A percentile compares a stretch with the other conserved stretches of the same genome.
These are phyloP conservation scores for Arthrobotrys musiformis DNA, from an alignment of 2,329 filamentous ascomycete species.

Conservation along the genomic window DNA sequence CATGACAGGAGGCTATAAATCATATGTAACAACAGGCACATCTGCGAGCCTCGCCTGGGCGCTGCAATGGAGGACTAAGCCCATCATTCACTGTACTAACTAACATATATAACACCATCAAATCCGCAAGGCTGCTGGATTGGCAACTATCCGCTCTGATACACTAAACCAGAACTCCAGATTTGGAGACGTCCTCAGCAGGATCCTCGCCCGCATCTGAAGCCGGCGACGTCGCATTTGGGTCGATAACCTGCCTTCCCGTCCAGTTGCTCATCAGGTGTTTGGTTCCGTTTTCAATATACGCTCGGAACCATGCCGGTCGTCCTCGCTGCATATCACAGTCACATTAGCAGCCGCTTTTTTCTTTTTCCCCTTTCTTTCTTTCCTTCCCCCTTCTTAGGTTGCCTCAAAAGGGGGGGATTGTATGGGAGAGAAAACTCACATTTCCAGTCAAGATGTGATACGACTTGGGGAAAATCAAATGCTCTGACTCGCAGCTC, in stretches of 20 bases:
- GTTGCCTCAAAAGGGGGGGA: background rate
- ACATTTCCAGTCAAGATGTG: slow-evolving; percentile 64
- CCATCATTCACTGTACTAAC: too few relatives aligned
- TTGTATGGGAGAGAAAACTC: slow-evolving; percentile 14
- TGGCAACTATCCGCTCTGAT: background rate
- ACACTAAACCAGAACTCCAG: slow-evolving; percentile 38
- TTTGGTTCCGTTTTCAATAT: slow-evolving; percentile 27
- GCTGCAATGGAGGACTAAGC: too few relatives aligned
- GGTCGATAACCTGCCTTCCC: slow-evolving; percentile 57
- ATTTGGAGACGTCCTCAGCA: slow-evolving; percentile 49
- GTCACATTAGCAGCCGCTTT: background rate
- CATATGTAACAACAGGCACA: too few relatives aligned
- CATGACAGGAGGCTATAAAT: too few relatives aligned
- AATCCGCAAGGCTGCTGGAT: too few relatives aligned
- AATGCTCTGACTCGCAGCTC: slow-evolving; percentile 69
- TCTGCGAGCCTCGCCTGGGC: too few relatives aligned
- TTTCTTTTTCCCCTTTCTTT: background rate
- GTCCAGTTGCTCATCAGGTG: slow-evolving; percentile 56
- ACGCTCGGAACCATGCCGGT: slow-evolving; percentile 58
- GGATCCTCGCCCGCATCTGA: slow-evolving; percentile 1
- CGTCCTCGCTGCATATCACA: slow-evolving; percentile 43
- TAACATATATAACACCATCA: too few relatives aligned
- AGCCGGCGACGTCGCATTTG: slow-evolving; percentile 23
- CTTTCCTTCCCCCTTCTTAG: too few relatives aligned
- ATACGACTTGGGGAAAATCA: slow-evolving; percentile 68